phyloP scores from a whole-genome alignment of 129 eudicot genomes.

The Escallonia herrerae region DNA sequence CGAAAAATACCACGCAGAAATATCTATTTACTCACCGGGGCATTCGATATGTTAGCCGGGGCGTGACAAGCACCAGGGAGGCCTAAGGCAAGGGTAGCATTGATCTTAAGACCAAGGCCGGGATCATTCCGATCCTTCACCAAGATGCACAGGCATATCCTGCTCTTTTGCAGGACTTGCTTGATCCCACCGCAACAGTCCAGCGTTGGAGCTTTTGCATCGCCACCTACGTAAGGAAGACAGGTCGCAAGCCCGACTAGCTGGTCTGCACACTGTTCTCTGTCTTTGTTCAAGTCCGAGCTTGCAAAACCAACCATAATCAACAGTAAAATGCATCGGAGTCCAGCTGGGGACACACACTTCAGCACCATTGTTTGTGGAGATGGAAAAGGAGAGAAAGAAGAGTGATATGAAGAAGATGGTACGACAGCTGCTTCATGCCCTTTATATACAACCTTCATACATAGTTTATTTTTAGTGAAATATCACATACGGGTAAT shows the following conservation, averaged over 20 bases:
- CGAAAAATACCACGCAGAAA: no score
- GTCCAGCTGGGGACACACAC: background rate
- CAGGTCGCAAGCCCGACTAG: conserved; percentile 44
- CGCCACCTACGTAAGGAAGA: conserved; percentile 50
- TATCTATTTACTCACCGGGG: conserved; percentile 32
- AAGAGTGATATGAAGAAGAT: background rate
- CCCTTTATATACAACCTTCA: no score
- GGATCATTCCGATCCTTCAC: conserved; percentile 63
- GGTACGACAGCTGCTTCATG: no score
- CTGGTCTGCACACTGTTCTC: conserved; percentile 31
- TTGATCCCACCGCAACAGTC: conserved; percentile 60
- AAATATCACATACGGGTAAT: no score
- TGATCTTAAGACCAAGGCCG: conserved; percentile 48
- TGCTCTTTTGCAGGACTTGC: conserved; percentile 36
- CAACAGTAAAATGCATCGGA: conserved; percentile 2
- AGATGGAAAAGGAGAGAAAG: background rate
- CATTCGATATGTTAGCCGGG: conserved; percentile 40
- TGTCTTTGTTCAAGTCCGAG: conserved; percentile 42
- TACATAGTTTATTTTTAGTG: no score
- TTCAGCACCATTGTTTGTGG: background rate
- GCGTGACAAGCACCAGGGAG: conserved; percentile 46
- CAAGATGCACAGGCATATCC: conserved; percentile 54
- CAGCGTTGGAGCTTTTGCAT: conserved; percentile 49
- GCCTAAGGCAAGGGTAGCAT: conserved; percentile 56
- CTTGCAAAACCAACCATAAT: background rate